Evolutionary conservation across 1,284 basidiomycete genomes (phyloP).

Genomic region (Wallemia mellicola): DNA sequence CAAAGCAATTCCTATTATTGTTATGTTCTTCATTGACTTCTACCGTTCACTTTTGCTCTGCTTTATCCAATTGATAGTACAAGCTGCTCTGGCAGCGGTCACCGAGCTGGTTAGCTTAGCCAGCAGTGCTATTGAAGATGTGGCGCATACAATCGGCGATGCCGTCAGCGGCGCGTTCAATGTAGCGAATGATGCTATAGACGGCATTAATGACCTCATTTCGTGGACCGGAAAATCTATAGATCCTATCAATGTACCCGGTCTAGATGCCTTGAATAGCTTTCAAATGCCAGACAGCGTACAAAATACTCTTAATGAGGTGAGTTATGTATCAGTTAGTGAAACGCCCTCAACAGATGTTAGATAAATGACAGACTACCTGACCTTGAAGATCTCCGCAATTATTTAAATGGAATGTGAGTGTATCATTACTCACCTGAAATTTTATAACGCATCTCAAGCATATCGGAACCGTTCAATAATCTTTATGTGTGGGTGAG

Average conservation of each 20-base stretch:
- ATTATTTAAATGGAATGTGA: constrained; percentile 38
- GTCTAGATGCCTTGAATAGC: constrained; percentile 38
- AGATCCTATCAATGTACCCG: constrained; percentile 22
- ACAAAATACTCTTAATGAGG: constrained; percentile 30
- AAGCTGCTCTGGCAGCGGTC: constrained; percentile 44
- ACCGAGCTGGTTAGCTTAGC: constrained; percentile 31
- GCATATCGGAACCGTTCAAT: constrained; percentile 59
- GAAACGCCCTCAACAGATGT: not conserved
- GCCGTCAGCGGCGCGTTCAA: constrained; percentile 40
- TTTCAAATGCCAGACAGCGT: constrained; percentile 55
- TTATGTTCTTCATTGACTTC: constrained; percentile 69
- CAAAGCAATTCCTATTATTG: constrained; percentile 19
- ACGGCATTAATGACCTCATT: constrained; percentile 39
- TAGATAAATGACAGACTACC: constrained; percentile 23
- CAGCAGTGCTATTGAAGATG: constrained; percentile 24
- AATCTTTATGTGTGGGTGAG: constrained; percentile 44
- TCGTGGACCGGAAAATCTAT: constrained; percentile 12
- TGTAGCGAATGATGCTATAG: constrained; percentile 35
- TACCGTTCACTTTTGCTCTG: constrained; percentile 77
- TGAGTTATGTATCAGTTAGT: not conserved
- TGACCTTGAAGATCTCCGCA: constrained; percentile 40
- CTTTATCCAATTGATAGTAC: constrained; percentile 63
- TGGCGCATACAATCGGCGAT: constrained; percentile 28
- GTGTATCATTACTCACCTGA: constrained; percentile 11
- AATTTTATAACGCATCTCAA: constrained; percentile 11